Conservation (phyloP, 345 rosid genomes). For the Eucalyptus shirleyi region DNA sequence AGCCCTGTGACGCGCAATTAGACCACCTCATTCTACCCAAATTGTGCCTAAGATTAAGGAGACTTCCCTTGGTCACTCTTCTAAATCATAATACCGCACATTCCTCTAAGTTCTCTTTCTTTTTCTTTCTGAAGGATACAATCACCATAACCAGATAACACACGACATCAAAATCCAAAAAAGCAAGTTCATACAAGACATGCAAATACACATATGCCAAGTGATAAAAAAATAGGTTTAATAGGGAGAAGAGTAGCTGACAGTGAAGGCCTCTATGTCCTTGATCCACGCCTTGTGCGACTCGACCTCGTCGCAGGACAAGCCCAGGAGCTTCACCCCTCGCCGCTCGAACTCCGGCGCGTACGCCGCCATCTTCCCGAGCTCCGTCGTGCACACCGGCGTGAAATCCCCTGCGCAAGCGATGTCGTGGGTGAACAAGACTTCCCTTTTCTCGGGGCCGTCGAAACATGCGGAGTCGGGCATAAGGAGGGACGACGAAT, state of each 20-base stretch:
- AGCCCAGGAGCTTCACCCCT: conserved; percentile 66
- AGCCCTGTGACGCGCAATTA: background rate
- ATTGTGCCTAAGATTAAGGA: background rate
- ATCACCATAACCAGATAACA: background rate
- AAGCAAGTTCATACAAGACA: background rate
- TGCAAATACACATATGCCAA: background rate
- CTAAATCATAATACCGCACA: background rate
- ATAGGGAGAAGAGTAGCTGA: background rate
- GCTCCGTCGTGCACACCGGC: conserved; percentile 80
- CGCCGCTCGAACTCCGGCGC: conserved; percentile 34
- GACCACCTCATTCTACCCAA: background rate
- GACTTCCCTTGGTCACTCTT: background rate
- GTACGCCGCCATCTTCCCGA: conserved; percentile 49
- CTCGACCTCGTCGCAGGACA: conserved; percentile 60
- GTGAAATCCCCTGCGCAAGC: conserved; percentile 55
- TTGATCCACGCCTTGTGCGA: conserved; percentile 67
- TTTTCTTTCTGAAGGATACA: fast-evolving
- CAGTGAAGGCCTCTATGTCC: conserved; percentile 64
- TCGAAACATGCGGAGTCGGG: background rate
- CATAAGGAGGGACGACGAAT: too few species aligned
- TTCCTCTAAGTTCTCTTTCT: background rate
- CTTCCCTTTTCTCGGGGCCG: background rate
- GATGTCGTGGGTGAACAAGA: background rate
- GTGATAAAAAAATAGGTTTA: background rate
- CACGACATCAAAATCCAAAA: background rate